Evolutionary conservation across 2,329 filamentous ascomycete genomes (phyloP), one percentile per base, ranked within the genome.

Genomic region (Aspergillus alliaceus): DNA sequence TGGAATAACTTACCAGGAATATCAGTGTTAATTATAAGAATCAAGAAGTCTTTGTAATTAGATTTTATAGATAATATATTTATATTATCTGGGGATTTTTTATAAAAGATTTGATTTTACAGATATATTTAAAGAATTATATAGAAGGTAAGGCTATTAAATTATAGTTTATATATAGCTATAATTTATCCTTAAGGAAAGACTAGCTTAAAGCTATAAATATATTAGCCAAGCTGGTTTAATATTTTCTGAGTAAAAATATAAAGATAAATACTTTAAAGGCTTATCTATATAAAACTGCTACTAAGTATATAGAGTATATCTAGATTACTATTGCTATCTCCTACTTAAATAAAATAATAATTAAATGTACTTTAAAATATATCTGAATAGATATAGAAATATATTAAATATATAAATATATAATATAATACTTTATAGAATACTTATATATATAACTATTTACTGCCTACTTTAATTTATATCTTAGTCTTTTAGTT

Each of bases 121-220:
- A 39, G 39, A 39, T 51, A 5, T 44, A 54, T 34, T 6, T 44
- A 11, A 46, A 59, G n/a, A 51, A 31, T 3, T 54, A 9, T 25
- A 42, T 54, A 22, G 25, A 34, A 6, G 11, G 35, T 20, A 46
- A 57, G 15, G 15, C 14, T 15, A 18, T 57, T 31, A 42, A 50
- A 2, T 27, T 59, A 47, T 3, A 40, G 2, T 57, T 59, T 18
- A 58, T 55, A 3, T 37, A 49, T 18, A 50, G 60, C 67, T 60
- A 60, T 32, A 34, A 62, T 53, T 34, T 60, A 4, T 54, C 27
- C 25, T 39, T 50, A 24, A 58, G 53, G 52, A 14, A 58, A 7
- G 57, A 59, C 24, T 63, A 52, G 48, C 25, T 62, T 2, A 56
- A 59, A 49, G 61, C 54, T 25, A 56, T 42, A 22, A 40, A 54